phyloP scores from a whole-genome alignment of 805 yeast species.

The Hanseniaspora guilliermondii region DNA sequence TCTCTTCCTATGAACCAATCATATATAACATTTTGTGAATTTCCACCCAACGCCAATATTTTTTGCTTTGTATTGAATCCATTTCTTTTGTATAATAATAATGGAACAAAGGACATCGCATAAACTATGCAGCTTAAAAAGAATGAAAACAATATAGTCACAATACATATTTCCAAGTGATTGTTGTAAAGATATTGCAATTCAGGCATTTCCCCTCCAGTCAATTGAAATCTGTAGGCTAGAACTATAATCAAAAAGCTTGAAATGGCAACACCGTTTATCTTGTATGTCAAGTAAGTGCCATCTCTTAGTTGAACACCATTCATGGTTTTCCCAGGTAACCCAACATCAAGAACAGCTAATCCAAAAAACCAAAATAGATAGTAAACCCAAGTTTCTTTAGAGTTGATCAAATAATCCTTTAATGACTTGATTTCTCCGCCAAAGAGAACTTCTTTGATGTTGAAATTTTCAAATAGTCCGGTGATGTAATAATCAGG shows the following conservation, averaged over 20 bases:
- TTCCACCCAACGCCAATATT: conserved; percentile 76
- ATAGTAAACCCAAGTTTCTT: conserved; percentile 50
- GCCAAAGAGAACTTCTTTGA: conserved; percentile 25
- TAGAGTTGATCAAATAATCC: conserved; percentile 31
- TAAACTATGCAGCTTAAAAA: conserved; percentile 54
- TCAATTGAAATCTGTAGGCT: conserved; percentile 38
- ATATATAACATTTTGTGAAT: conserved; percentile 58
- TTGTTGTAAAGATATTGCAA: conserved; percentile 62
- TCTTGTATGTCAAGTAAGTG: conserved; percentile 52
- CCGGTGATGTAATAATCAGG: conserved; percentile 45
- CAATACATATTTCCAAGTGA: conserved; percentile 49
- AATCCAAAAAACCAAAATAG: conserved; percentile 59
- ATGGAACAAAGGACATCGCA: conserved; percentile 52
- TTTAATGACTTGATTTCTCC: conserved; percentile 28
- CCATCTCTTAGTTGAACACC: conserved; percentile 76
- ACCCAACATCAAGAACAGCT: conserved; percentile 46
- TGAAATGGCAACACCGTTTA: conserved; percentile 62
- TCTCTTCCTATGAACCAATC: conserved; percentile 98
- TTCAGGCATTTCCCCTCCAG: conserved; percentile 59
- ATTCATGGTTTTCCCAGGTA: conserved; percentile 50
- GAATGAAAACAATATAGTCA: conserved; percentile 53
- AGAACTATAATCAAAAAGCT: conserved; percentile 32
- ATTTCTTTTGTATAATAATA: conserved; percentile 36
- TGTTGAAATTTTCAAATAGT: conserved; percentile 29
- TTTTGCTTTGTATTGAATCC: conserved; percentile 42